These are phyloP conservation scores for Angomonas deanei DNA, from an alignment of 208 protist genomes.

Conservation along the genomic window DNA sequence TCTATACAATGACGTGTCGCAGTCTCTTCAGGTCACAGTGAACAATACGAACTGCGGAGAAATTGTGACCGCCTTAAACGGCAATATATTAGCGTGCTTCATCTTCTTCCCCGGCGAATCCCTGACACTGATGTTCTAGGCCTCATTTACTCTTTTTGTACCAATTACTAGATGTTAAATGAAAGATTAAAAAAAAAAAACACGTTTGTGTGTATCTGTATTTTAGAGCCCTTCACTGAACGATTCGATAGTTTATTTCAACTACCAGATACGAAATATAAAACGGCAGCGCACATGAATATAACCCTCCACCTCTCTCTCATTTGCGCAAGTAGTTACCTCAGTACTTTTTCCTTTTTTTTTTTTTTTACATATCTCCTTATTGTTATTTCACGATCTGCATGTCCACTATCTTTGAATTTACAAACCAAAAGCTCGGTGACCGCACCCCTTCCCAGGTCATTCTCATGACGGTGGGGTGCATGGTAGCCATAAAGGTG, in stretches of 20 bases:
- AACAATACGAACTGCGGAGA: slow-evolving; percentile 51
- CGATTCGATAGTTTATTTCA: not conserved
- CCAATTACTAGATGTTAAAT: too few species aligned
- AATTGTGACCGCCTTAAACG: slow-evolving; percentile 43
- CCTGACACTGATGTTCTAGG: slow-evolving; percentile 36
- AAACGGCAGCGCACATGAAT: not conserved
- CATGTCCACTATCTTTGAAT: slow-evolving; percentile 44
- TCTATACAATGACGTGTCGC: slow-evolving; percentile 35
- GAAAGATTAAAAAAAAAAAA: too few species aligned
- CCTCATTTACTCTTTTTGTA: not conserved
- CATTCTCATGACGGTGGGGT: slow-evolving; percentile 43
- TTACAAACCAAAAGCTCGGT: slow-evolving; percentile 50
- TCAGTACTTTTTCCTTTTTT: slow-evolving; percentile 14
- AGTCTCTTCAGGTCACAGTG: slow-evolving; percentile 35
- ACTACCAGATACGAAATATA: not conserved
- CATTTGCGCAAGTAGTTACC: not conserved
- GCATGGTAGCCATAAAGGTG: slow-evolving; percentile 25
- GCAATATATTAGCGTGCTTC: slow-evolving; percentile 63
- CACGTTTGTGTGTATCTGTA: not conserved
- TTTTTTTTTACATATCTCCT: slow-evolving; percentile 1
- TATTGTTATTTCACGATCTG: slow-evolving; percentile 6
- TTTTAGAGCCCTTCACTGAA: not conserved
- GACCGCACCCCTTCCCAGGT: slow-evolving; percentile 51
- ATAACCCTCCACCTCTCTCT: not conserved
- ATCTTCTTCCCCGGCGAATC: slow-evolving; percentile 78